Base-by-base conservation (phyloP, 192 early-diverging fungal species). In the Pilaira anomala region DNA sequence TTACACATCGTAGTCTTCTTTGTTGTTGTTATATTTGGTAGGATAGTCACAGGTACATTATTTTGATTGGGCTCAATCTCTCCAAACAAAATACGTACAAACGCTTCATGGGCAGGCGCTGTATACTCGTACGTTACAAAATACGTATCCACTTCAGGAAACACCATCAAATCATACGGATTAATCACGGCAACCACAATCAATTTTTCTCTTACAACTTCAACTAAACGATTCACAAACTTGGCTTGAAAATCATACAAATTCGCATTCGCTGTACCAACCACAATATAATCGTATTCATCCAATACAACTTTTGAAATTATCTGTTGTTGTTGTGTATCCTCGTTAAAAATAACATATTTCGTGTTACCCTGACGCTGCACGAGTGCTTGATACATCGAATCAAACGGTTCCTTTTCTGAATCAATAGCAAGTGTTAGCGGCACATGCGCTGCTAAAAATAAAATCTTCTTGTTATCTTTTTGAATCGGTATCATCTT, bases 41-140 rank as follows among this genome's bases (percentile, higher is more conserved):
- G 66, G 25, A 74, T 58, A 13, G 63, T 68, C 0, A 76, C 62
- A 0, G 74, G 74, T 11, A 71, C 40, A 30, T 22, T 30, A 13
- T 54, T 67, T 12, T 21, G n/a, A 12, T 64, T 22, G n/a, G n/a
- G n/a, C 39, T 63, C 16, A 14, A 71, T 71, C 39, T 76, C 68
- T 7, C 74, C 69, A 63, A 76, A 67, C 22, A 76, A 46, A 11
- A 55, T 8, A 36, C 50, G 42, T 42, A 67, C 65, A 40, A 64
- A 68, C 22, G 74, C 60, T 52, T 76, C 66, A 29, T 63, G 60
- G 0, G 74, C 74, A 44, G 74, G 74, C 22, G 68, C 64, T 9
- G 68, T 67, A 48, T 76, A 71, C 41, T 76, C 74, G 44, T 71
- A 76, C 0, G 74, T 76, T 30, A 70, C 69, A 16, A 71, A 29